Conservation (phyloP, 192 early-diverging fungal genomes). For the Podochytrium sp. region DNA sequence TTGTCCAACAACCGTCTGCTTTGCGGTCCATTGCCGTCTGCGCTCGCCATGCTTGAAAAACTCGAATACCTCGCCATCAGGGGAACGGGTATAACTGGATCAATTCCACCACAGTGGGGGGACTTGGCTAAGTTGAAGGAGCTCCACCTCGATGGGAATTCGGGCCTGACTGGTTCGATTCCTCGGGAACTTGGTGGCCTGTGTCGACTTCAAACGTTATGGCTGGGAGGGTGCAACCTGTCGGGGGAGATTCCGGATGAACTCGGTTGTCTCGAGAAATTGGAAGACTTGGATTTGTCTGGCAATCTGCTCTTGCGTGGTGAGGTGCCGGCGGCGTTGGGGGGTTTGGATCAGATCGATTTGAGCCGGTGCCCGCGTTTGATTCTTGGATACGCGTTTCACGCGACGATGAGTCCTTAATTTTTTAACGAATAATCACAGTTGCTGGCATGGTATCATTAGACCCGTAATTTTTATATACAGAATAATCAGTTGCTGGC, state of each 20-base stretch:
- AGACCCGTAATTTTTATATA: too few relatives aligned
- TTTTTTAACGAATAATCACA: too few relatives aligned
- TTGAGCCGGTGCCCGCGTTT: too few relatives aligned
- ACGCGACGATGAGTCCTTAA: too few relatives aligned
- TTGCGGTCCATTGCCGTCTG: neutral
- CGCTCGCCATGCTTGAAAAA: neutral
- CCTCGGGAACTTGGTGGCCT: neutral
- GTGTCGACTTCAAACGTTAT: neutral
- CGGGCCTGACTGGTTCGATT: neutral
- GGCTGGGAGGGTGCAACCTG: neutral
- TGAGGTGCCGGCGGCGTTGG: neutral
- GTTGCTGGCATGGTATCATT: too few relatives aligned
- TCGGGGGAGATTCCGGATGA: conserved; percentile 17
- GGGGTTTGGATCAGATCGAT: too few relatives aligned
- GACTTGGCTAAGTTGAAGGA: neutral
- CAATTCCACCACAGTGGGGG: neutral
- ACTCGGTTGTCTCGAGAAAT: neutral
- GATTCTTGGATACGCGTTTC: too few relatives aligned
- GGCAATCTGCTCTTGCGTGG: neutral
- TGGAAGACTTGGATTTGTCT: neutral
- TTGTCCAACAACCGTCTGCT: neutral
- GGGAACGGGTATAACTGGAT: neutral
- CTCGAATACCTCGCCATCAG: neutral
- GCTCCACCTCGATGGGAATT: neutral
- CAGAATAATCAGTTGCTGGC: too few relatives aligned